Base-by-base conservation (phyloP, 2,329 filamentous ascomycete genomes). In the Botrytis aclada region DNA sequence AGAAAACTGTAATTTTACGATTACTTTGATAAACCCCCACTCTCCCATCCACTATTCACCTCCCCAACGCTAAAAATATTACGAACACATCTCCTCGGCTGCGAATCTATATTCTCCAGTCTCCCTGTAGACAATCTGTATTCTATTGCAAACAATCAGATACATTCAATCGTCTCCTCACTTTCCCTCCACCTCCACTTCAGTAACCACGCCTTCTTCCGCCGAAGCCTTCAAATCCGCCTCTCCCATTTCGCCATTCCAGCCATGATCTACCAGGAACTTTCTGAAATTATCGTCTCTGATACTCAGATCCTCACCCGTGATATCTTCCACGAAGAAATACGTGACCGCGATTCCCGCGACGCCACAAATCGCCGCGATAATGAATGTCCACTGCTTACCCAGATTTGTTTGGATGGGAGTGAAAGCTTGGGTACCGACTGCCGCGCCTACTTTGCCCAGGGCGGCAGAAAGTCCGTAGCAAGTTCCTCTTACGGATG, bases 391-490 rank as follows among this genome's bases (percentile, higher is more conserved):
- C 84, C 84, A 86, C 47, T 81, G 81, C 76, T 86, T 84, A 0
- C 85, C 85, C 1, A 86, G 79, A 56, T 83, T 78, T 9, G 78
- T 79, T 70, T 85, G 81, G 41, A 86, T 85, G 0, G 84, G 85
- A 6, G 82, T 85, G 69, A 87, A 86, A 0, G 84, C 85, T 71
- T 87, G 82, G 1, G 85, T 87, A 0, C 86, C 86, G 7, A 88
- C 76, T 0, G 86, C 86, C 0, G 85, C 86, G 0, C 86, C 86
- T 0, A 85, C 82, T 74, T 88, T 87, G 1, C 86, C 86, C 41
- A 87, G 76, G 0, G 85, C 86, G 0, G 86, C 85, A 3, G 84
- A 84, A n/a, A 87, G 76, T 0, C 85, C 86, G 70, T 86, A 86
- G 62, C 84, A 85, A 14, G 83, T 85, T 0, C 86, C 86, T 16